Base-by-base conservation (phyloP, 495 filamentous ascomycete species). In the Xylaria curta region DNA sequence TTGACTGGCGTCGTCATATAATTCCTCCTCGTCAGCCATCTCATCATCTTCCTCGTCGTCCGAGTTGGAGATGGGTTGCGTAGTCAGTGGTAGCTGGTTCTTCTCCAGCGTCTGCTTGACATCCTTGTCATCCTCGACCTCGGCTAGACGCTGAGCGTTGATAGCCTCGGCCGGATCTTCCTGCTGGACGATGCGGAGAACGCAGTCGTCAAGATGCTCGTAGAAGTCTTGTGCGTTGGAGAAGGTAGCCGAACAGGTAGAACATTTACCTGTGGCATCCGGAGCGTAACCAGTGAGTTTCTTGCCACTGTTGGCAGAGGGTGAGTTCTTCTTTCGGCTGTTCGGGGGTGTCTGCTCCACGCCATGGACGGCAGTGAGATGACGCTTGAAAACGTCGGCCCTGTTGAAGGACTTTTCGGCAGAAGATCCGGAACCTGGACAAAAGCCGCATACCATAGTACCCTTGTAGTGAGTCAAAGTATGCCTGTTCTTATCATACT, bases 401-500 rank as follows among this genome's bases (percentile, higher is more conserved):
- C 96, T 89, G 84, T 99, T 99, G 84, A 99, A 99, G 68, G 93
- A 97, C 86, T 99, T 99, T 81, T 98, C 96, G 3, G 92, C 93
- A 1, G 94, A 88, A 0, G 94, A 97, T 13, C 97, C 97, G 24
- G 92, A 92, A 2, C 95, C 94, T 3, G 96, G 94, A 73, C 96
- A 99, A 81, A 99, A 98, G 13, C 95, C 95, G 79, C 96, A 99
- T 17, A 98, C 94, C 97, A 99, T 98, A 7, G 94, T 98, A 6
- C 97, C 97, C 81, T 98, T 98, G 86, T 99, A 99, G 75, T 99
- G 96, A 31, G 97, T 99, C 73, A 99, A 79, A 0, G 95, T 97
- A 78, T 99, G 96, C n/a, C 96, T 85, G 80, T 98, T 98, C 84
- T 98, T 98, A 81, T 99, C 96, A 77, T 99, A 99, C 77, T 98